Conservation (phyloP, 371 early-diverging fungal genomes). For the Mucor lusitanicus region DNA sequence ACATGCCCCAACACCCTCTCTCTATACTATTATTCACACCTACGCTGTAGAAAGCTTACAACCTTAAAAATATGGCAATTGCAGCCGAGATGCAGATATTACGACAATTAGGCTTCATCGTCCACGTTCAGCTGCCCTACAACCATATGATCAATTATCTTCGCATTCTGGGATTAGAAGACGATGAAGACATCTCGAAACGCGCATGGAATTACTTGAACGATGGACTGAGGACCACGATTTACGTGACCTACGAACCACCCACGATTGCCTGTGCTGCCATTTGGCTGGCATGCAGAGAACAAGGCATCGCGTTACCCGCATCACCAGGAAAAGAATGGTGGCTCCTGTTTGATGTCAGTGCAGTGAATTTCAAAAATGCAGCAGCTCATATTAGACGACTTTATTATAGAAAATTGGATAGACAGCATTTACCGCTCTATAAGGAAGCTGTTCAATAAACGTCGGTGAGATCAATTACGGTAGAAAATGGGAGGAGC, state of each 20-base stretch:
- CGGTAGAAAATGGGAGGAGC: not conserved
- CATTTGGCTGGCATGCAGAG: slow-evolving; percentile 83
- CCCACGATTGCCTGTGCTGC: slow-evolving; percentile 88
- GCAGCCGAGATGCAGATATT: slow-evolving; percentile 88
- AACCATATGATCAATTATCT: slow-evolving; percentile 93
- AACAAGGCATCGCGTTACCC: slow-evolving; percentile 68
- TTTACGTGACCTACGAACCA: slow-evolving; percentile 86
- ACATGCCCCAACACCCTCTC: too few species aligned
- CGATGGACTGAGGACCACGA: slow-evolving; percentile 80
- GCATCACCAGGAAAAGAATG: slow-evolving; percentile 66
- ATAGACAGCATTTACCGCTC: slow-evolving; percentile 53
- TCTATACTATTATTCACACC: too few species aligned
- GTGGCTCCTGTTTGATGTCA: slow-evolving; percentile 90
- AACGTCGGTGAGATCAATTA: not conserved
- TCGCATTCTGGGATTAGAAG: slow-evolving; percentile 76
- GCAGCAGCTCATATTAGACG: slow-evolving; percentile 64
- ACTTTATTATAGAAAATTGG: slow-evolving; percentile 56
- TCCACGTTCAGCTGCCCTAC: slow-evolving; percentile 94
- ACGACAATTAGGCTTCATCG: slow-evolving; percentile 88
- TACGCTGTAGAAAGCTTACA: slow-evolving; percentile 59
- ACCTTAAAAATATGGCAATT: slow-evolving; percentile 75
- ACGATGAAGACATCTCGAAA: slow-evolving; percentile 72
- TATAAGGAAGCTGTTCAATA: slow-evolving; percentile 21
- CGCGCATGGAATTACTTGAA: slow-evolving; percentile 89
- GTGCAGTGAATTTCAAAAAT: slow-evolving; percentile 61